A percentile compares a stretch with the other conserved stretches of the same genome.
Evolutionary conservation across 805 yeast genomes (phyloP).

Genomic region (Candida morakotiae): DNA sequence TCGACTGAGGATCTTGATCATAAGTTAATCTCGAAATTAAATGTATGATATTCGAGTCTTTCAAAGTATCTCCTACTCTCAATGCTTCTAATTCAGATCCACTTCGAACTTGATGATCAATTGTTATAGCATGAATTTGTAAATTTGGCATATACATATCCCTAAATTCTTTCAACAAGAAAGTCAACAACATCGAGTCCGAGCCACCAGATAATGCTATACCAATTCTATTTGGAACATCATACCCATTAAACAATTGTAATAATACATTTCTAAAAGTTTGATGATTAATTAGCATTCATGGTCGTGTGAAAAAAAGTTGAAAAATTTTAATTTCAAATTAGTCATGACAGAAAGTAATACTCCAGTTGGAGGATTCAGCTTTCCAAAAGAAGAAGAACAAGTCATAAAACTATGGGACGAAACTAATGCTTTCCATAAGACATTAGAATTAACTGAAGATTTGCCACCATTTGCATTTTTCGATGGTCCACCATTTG

Average conservation of each 20-base stretch:
- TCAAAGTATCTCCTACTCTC: constrained; percentile 27
- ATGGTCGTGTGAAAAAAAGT: constrained; percentile 4
- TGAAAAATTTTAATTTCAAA: constrained; percentile 3
- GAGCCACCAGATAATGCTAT: constrained; percentile 80
- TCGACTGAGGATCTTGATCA: constrained; percentile 19
- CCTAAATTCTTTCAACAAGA: constrained; percentile 39
- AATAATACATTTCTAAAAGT: background rate
- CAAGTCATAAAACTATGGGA: constrained; percentile 78
- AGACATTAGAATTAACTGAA: constrained; percentile 75
- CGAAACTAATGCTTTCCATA: constrained; percentile 91
- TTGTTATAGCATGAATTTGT: constrained; percentile 52
- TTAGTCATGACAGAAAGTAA: constrained; percentile 12
- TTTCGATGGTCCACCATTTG: constrained; percentile 99
- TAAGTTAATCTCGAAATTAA: constrained; percentile 23
- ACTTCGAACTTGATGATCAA: constrained; percentile 57
- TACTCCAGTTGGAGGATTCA: constrained; percentile 35
- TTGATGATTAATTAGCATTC: constrained; percentile 4
- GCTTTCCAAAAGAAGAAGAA: constrained; percentile 89
- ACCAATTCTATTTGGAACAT: constrained; percentile 29
- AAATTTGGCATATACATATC: constrained; percentile 22
- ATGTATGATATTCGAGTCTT: constrained; percentile 33
- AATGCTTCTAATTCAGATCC: constrained; percentile 50
- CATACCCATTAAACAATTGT: background rate
- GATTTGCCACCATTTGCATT: constrained; percentile 87
- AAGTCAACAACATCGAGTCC: constrained; percentile 69